phyloP scores from a whole-genome alignment of 1,284 basidiomycete species.

The Trichosporon inkin region DNA sequence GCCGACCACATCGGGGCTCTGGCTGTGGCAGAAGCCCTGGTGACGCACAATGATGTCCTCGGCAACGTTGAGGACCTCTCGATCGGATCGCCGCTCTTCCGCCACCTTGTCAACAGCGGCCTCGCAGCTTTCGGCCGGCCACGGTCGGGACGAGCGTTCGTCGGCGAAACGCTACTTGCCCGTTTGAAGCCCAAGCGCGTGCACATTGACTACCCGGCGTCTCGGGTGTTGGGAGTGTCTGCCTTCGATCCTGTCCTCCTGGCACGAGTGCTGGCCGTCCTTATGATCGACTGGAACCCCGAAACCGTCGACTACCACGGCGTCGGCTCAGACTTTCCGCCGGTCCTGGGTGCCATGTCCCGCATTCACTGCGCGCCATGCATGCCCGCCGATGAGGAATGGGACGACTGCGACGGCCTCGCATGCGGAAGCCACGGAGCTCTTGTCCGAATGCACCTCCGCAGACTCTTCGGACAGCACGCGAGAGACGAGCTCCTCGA shows the following conservation, averaged over 20 bases:
- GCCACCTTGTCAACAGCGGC: constrained; percentile 20
- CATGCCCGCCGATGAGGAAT: background rate
- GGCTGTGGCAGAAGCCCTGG: constrained; percentile 17
- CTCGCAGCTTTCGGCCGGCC: constrained; percentile 21
- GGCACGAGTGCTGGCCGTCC: constrained; percentile 20
- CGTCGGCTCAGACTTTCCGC: constrained; percentile 17
- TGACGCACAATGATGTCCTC: constrained; percentile 12
- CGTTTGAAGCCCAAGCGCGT: constrained; percentile 14
- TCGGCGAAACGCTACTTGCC: constrained; percentile 21
- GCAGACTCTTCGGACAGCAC: constrained; percentile 10
- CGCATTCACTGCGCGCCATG: constrained; percentile 18
- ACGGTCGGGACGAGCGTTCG: constrained; percentile 16
- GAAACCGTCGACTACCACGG: constrained; percentile 14
- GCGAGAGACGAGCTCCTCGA: constrained; percentile 20
- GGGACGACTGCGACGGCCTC: background rate
- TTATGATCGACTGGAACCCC: constrained; percentile 19
- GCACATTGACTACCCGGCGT: constrained; percentile 14
- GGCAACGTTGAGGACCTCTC: constrained; percentile 11
- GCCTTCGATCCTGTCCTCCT: constrained; percentile 22
- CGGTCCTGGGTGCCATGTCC: constrained; percentile 13
- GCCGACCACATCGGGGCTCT: constrained; percentile 8
- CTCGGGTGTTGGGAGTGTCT: background rate
- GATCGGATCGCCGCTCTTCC: constrained; percentile 17
- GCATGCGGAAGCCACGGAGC: constrained; percentile 12
- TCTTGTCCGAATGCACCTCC: constrained; percentile 21